A percentile compares a stretch with the other conserved stretches of the same genome.
Conservation (phyloP, 2,329 filamentous ascomycete species). For the Xylaria polymorpha region DNA sequence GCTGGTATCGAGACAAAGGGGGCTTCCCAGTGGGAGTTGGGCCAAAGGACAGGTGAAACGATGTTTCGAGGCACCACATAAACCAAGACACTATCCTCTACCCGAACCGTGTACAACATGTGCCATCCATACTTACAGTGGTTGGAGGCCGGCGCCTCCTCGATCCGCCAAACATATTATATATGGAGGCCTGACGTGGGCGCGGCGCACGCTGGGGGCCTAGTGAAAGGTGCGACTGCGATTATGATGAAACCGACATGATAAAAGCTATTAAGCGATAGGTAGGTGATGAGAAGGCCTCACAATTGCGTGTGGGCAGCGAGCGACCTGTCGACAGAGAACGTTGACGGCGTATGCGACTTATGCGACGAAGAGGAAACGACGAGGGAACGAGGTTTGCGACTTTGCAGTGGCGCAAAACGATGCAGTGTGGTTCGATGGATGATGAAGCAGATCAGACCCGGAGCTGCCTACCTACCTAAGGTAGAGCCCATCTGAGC, state of each 20-base stretch:
- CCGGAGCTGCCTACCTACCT: background rate
- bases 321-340: constrained; percentile 1
- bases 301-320: constrained; percentile 23
- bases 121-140: constrained; percentile 57
- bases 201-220: constrained; percentile 43
- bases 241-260: constrained; percentile 42
- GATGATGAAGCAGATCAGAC: constrained; percentile 19
- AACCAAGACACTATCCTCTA: constrained; percentile 14
- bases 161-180: constrained; percentile 62
- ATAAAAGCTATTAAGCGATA: constrained; percentile 35
- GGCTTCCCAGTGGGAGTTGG: background rate
- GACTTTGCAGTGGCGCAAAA: constrained; percentile 19
- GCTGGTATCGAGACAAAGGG: constrained; percentile 13
- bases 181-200: constrained; percentile 28
- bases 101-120: constrained; percentile 15
- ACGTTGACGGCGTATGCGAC: background rate
- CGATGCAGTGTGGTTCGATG: constrained; percentile 2
- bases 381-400: background rate
- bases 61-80: background rate
- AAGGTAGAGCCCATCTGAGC: constrained; percentile 1
- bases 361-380: constrained; percentile 2
- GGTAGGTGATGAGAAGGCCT: constrained; percentile 6
- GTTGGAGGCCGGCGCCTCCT: constrained; percentile 61
- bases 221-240: constrained; percentile 38
- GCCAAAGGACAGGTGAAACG: constrained; percentile 7